Percentiles rank a stretch among this genome's conserved stretches.
Conservation (phyloP, 176 grass and related monocot species). For the Elymus sibiricus region DNA sequence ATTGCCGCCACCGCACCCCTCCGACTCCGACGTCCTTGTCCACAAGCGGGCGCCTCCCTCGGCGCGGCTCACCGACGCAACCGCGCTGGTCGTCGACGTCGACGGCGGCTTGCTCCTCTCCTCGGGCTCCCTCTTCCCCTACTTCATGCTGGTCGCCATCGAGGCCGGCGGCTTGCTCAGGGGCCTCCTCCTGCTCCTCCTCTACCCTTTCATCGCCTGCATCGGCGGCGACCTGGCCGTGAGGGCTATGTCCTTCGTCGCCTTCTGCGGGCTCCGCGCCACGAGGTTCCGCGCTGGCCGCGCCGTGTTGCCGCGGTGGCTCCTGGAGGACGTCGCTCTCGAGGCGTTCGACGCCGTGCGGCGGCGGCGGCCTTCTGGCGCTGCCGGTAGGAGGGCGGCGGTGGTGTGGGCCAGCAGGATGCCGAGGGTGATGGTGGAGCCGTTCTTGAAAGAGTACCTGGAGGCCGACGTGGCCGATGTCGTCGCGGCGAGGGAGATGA, state of each 20-base stretch:
- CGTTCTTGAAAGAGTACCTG: slow-evolving; percentile 47
- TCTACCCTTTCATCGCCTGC: slow-evolving; percentile 26
- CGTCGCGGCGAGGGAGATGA: slow-evolving; percentile 41
- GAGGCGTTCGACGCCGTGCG: slow-evolving; percentile 12
- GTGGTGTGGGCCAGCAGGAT: slow-evolving; percentile 39
- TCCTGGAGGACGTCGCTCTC: slow-evolving; percentile 30
- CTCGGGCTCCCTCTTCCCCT: slow-evolving; percentile 49
- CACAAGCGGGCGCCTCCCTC: slow-evolving; percentile 9
- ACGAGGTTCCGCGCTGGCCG: slow-evolving; percentile 42
- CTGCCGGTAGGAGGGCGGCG: not conserved
- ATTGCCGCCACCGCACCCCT: not conserved
- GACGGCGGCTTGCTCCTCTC: slow-evolving; percentile 51
- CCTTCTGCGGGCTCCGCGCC: slow-evolving; percentile 52
- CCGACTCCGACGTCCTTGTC: not conserved
- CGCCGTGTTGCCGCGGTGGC: slow-evolving; percentile 61
- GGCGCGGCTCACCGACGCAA: not conserved
- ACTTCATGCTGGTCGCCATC: slow-evolving; percentile 88
- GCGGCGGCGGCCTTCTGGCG: too few species aligned
- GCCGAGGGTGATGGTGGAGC: slow-evolving; percentile 54
- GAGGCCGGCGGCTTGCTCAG: slow-evolving; percentile 60
- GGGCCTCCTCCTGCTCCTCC: slow-evolving; percentile 45
- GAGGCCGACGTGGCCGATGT: not conserved
- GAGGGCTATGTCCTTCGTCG: slow-evolving; percentile 43
- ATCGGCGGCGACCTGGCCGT: slow-evolving; percentile 12
- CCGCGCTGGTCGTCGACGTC: slow-evolving; percentile 39